phyloP scores from a whole-genome alignment of 1,284 basidiomycete genomes.

The Hymenochaete sp. region DNA sequence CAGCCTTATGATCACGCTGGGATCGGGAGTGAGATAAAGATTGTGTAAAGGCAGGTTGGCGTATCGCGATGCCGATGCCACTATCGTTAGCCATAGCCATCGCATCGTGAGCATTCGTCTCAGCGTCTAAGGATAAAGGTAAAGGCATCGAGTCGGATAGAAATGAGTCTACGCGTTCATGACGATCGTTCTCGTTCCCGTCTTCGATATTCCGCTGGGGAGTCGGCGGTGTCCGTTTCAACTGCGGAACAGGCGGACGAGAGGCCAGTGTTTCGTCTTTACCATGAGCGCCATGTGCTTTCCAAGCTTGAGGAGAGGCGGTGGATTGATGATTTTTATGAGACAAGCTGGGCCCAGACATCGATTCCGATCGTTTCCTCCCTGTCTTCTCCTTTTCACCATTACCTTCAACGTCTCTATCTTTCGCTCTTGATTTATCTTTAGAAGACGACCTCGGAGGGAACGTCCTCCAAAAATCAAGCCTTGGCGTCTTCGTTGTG shows the following conservation, averaged over 20 bases:
- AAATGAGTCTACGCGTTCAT: conserved; percentile 17
- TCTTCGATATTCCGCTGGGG: conserved; percentile 10
- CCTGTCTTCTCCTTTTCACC: conserved; percentile 5
- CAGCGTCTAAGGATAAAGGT: too few relatives aligned
- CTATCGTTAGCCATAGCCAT: too few relatives aligned
- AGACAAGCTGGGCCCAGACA: neutral
- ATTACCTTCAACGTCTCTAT: conserved; percentile 9
- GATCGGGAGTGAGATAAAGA: neutral
- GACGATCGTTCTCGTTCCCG: conserved; percentile 1
- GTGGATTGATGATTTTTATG: conserved; percentile 9
- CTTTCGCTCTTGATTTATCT: conserved; percentile 2
- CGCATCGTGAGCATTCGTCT: too few relatives aligned
- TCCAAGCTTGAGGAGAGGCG: conserved; percentile 6
- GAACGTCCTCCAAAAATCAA: conserved; percentile 15
- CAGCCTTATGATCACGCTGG: conserved; percentile 2
- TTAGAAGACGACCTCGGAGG: conserved; percentile 3
- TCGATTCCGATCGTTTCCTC: neutral
- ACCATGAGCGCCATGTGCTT: too few relatives aligned
- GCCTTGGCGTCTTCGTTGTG: conserved; percentile 12
- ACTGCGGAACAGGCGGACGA: conserved; percentile 8
- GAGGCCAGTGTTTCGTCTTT: too few relatives aligned
- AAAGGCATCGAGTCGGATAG: conserved; percentile 18
- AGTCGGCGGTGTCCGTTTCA: conserved; percentile 15
- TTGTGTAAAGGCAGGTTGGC: conserved; percentile 6
- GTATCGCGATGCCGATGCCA: too few relatives aligned